A percentile compares a stretch with the other conserved stretches of the same genome.
Conservation (phyloP, 495 filamentous ascomycete species). For the Halenospora varia region DNA sequence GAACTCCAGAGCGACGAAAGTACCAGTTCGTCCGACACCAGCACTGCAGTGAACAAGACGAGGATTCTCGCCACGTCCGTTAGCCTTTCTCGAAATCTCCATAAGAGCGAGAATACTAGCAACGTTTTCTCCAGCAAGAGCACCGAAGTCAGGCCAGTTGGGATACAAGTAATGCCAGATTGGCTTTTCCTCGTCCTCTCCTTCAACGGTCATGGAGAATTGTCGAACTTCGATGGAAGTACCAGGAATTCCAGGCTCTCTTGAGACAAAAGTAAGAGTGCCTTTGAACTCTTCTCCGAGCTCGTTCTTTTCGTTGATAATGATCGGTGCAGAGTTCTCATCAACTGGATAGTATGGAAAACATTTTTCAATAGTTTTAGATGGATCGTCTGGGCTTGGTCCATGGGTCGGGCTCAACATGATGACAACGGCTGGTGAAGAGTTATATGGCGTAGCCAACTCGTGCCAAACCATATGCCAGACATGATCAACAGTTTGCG, state of each 20-base stretch:
- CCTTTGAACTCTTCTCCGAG: conserved; percentile 59
- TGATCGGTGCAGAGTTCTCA: conserved; percentile 44
- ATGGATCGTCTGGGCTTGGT: conserved; percentile 21
- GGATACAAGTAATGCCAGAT: conserved; percentile 91
- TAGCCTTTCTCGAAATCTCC: conserved; percentile 68
- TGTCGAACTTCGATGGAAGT: conserved; percentile 52
- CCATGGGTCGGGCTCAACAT: conserved; percentile 95
- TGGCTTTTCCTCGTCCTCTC: conserved; percentile 50
- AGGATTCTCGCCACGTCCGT: conserved; percentile 60
- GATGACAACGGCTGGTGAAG: conserved; percentile 71
- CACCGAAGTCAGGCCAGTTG: conserved; percentile 90
- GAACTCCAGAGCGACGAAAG: conserved; percentile 92
- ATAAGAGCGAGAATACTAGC: conserved; percentile 76
- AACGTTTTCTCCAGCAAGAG: conserved; percentile 77
- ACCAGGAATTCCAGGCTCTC: conserved; percentile 41
- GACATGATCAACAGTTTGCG: conserved; percentile 65
- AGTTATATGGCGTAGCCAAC: conserved; percentile 44
- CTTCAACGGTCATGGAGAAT: conserved; percentile 36
- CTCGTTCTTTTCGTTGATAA: conserved; percentile 56
- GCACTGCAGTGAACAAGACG: conserved; percentile 92
- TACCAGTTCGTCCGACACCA: conserved; percentile 90
- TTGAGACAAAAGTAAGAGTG: conserved; percentile 43
- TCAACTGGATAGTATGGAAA: conserved; percentile 80
- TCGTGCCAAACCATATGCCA: conserved; percentile 98
- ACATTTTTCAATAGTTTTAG: conserved; percentile 74